Evolutionary conservation across 2,329 filamentous ascomycete species (phyloP), one percentile per base, ranked within the genome.

Genomic region (Endoconidiophora laricicola): DNA sequence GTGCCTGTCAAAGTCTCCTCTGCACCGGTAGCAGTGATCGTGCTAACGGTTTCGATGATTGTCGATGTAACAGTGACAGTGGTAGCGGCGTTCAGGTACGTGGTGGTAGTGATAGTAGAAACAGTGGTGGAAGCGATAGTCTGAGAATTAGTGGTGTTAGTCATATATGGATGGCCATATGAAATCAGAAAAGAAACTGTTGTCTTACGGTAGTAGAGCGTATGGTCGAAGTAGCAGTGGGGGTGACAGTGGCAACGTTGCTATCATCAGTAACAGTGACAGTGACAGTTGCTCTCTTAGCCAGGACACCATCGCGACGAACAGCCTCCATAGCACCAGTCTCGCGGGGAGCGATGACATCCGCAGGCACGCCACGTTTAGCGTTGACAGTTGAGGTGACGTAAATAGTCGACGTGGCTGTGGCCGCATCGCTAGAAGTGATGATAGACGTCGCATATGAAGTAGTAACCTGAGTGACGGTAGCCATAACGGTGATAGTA

Each of bases 41-140:
- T 55, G n/a, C 50, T 37, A 43, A 58, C 46, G 36, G 49, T 40
- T 29, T 51, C 43, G 39, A 59, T 58, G 40, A 65, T 57, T 14
- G 62, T 66, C 54, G 62, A 63, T 10, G 66, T 68, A 20, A 58
- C 54, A 23, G 65, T 67, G 22, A 61, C 41, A 5, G 66, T 69
- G 41, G 64, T 63, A 52, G 58, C 61, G 50, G 66, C 66, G 54
- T 62, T 63, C 40, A 52, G 50, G 52, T 48, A 58, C 4, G 38
- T 49, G 14, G 53, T 55, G 14, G 50, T 55, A n/a, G 52, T 39
- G 43, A 58, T 52, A 40, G 51, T 46, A 9, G 56, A 56, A 36
- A 62, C 63, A 16, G 57, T 50, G 51, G 58, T 59, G 12, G 59
- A 58, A 22, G 55, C 53, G 6, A 54, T 12, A 5, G 51, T 53